These are phyloP conservation scores for Suhomyces bolitotheri DNA, from an alignment of 1,139 yeast species.

Conservation along the genomic window DNA sequence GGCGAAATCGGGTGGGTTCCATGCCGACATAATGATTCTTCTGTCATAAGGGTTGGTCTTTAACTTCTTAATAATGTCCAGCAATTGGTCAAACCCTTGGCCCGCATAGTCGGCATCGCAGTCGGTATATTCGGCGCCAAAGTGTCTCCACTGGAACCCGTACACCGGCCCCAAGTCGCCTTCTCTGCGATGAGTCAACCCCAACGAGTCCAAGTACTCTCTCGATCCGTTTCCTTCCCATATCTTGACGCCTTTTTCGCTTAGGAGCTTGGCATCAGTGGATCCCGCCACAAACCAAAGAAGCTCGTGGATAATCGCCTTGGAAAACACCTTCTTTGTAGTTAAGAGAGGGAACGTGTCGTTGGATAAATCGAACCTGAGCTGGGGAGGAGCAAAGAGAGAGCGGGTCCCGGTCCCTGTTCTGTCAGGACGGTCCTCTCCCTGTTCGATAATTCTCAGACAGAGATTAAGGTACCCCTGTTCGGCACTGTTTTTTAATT, in stretches of 20 bases:
- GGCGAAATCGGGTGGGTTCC: constrained; percentile 96
- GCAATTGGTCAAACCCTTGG: constrained; percentile 87
- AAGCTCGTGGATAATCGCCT: constrained; percentile 85
- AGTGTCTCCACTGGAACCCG: constrained; percentile 99
- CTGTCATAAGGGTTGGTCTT: constrained; percentile 91
- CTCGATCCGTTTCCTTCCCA: constrained; percentile 99
- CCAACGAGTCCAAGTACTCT: constrained; percentile 81
- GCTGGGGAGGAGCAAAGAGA: constrained; percentile 92
- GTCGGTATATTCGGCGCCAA: constrained; percentile 86
- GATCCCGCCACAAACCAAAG: constrained; percentile 91
- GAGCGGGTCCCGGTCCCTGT: constrained; percentile 96
- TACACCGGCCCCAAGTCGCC: constrained; percentile 98
- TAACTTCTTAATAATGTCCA: constrained; percentile 73
- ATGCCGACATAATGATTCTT: constrained; percentile 90
- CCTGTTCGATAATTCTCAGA: constrained; percentile 69
- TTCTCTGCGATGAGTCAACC: constrained; percentile 75
- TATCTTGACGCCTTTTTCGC: constrained; percentile 84
- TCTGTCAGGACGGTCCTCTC: constrained; percentile 90
- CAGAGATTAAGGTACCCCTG: constrained; percentile 86
- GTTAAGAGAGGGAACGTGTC: constrained; percentile 84
- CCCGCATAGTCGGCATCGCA: constrained; percentile 87
- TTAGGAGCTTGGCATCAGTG: constrained; percentile 79
- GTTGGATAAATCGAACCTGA: constrained; percentile 73
- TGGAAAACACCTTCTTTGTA: constrained; percentile 87
- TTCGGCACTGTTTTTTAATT: constrained; percentile 58